Evolutionary conservation across 2,329 filamentous ascomycete genomes (phyloP), one percentile per base, ranked within the genome.

Genomic region (Colletotrichum simmondsii): DNA sequence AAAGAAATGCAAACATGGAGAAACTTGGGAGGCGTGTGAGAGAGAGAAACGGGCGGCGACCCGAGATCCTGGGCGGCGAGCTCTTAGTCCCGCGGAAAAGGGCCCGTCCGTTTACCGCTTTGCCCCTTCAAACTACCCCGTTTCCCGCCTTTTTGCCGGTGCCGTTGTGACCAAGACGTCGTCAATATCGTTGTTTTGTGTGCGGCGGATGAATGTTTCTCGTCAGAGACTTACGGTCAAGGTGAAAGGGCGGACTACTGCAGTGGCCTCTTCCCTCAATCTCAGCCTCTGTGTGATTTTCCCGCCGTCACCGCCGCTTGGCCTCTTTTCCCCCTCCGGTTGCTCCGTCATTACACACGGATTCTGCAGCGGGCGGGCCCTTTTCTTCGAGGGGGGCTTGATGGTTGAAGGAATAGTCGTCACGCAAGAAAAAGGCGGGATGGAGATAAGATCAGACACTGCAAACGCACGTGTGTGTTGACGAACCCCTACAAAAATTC

Each of bases 281-380:
- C 42, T 49, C 42, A 19, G 16, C 8, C 19, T n/a, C 16, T 46
- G 16, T 46, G 16, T 46, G 16, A 1, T 6, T 49, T 49, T n/a
- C 42, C 42, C 42, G 42, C 42, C 42, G 42, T 49, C 42, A n/a
- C 42, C 42, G 42, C 42, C 42, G 42, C 42, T 49, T 10, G 19
- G 42, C 42, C 42, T 49, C 42, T n/a, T 49, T 49, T n/a, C 4
- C 0, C 14, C 16, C 42, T 35, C 28, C 46, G 12, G 52, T 61
- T 49, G 56, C 63, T 46, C 35, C 69, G 32, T 71, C 57, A 61
- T 53, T 32, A 60, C 59, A 64, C 65, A 69, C 70, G 70, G n/a
- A 54, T 72, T 70, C 70, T 72, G 70, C 65, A 72, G 59, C 54
- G 59, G n/a, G 19, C 30, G 22, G 37, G 8, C 61, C 19, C 14